Conservation (phyloP, 306 rosid genomes). For the Acacia crassicarpa region DNA sequence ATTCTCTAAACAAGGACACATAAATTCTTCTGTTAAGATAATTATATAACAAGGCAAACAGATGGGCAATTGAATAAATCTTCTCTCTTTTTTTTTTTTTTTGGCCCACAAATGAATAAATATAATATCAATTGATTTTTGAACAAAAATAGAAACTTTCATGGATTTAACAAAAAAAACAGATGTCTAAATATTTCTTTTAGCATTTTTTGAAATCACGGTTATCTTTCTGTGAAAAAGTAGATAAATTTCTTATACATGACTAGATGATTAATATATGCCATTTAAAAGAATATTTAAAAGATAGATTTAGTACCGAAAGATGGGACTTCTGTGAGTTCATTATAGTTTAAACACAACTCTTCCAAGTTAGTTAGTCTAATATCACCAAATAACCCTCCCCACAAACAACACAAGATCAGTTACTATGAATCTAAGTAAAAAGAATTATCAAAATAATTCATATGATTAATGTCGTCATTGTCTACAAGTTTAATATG, state of each 20-base stretch:
- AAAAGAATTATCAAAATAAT: background rate
- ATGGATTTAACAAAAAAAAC: too few relatives aligned
- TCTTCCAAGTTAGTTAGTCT: background rate
- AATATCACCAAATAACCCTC: background rate
- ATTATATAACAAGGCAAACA: too few relatives aligned
- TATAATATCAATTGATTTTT: too few relatives aligned
- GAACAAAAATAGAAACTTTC: too few relatives aligned
- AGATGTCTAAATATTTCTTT: background rate
- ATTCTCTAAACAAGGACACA: too few relatives aligned
- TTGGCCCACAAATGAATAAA: too few relatives aligned
- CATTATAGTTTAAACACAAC: rapidly evolving
- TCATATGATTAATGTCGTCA: too few relatives aligned
- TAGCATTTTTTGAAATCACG: background rate
- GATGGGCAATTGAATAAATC: too few relatives aligned
- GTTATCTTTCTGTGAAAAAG: background rate
- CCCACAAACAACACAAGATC: background rate
- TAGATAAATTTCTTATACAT: background rate
- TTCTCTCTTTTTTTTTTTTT: too few relatives aligned
- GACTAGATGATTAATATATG: background rate
- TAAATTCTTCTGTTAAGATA: too few relatives aligned
- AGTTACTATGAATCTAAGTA: background rate
- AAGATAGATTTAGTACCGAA: background rate
- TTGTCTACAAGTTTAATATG: background rate
- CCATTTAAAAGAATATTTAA: background rate
- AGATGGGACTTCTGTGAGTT: background rate